Evolutionary conservation across 768 basidiomycete genomes (phyloP), one percentile per base, ranked within the genome.

Genomic region (Mycena chlorophos): DNA sequence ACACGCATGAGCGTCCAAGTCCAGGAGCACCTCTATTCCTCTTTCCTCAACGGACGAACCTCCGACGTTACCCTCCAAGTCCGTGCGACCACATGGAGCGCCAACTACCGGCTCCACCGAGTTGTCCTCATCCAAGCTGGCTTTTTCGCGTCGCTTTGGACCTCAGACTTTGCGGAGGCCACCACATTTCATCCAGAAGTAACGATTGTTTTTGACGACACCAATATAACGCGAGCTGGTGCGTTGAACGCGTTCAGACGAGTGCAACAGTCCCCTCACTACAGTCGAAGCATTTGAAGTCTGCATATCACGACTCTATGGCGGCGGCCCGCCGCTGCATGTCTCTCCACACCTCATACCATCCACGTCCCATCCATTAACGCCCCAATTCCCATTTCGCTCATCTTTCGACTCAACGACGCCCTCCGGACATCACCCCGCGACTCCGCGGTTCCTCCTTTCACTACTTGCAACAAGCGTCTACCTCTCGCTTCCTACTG

Each of bases 51-150:
- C 62, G 66, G 65, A 63, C 66, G 61, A 66, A 90, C 91, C 0
- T 80, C 90, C 17, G 94, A 96, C 73, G 84, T 95, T 60, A 79
- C 85, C 38, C 74, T 97, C 43, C 76, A 81, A 46, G 80, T 95
- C 19, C 71, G 75, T 25, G 88, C 45, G 22, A 27, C 83, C 3
- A 76, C 85, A 3, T 82, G 80, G 92, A 69, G 73, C 47, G 88
- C 89, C 1, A 73, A 84, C 30, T 97, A 95, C 74, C 81, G 77
- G 40, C 75, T 94, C 5, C 94, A 97, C 70, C 81, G 86, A 23
- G 87, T 95, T 50, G 84, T 97, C 34, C 84, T 96, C 56, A 91
- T 93, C 39, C 94, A 96, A 70, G 85, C 92, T 8, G 94, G 89
- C 12, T 97, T 93, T 78, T 95, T 96, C 73, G 79, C 84, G 46